phyloP scores from a whole-genome alignment of 768 basidiomycete genomes.

The Lactifluus echinatus region DNA sequence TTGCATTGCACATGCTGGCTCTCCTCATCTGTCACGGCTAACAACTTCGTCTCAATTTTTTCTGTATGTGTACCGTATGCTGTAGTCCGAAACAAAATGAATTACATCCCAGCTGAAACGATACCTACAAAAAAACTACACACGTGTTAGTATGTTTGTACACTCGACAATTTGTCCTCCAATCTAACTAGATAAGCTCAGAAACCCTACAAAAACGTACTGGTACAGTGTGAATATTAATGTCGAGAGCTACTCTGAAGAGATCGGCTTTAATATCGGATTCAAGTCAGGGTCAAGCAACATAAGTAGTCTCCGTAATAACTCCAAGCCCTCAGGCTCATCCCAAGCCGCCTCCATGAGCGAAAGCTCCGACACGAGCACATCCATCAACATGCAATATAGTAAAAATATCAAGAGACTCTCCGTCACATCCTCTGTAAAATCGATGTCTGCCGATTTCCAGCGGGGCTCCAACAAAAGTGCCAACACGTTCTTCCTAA shows the following conservation, averaged over 20 bases:
- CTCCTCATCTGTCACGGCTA: too few species aligned
- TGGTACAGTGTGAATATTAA: background rate
- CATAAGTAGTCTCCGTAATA: background rate
- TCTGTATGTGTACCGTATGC: too few species aligned
- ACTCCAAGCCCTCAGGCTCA: background rate
- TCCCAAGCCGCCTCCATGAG: background rate
- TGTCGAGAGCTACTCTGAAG: background rate
- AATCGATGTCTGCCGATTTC: background rate
- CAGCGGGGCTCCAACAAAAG: background rate
- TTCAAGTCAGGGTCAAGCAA: conserved; percentile 2
- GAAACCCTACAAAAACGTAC: background rate
- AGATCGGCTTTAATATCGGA: background rate
- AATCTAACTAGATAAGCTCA: background rate
- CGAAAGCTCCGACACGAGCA: background rate
- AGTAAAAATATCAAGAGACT: background rate
- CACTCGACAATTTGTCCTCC: background rate
- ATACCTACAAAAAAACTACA: background rate
- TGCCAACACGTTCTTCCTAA: background rate
- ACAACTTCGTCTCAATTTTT: too few species aligned
- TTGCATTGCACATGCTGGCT: too few species aligned
- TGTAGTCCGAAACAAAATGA: too few species aligned
- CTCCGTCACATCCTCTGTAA: background rate
- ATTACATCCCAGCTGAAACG: too few species aligned
- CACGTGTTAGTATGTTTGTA: too few species aligned
- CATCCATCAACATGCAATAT: background rate